phyloP scores from a whole-genome alignment of 2,329 filamentous ascomycete species.

The Huntiella omanensis region DNA sequence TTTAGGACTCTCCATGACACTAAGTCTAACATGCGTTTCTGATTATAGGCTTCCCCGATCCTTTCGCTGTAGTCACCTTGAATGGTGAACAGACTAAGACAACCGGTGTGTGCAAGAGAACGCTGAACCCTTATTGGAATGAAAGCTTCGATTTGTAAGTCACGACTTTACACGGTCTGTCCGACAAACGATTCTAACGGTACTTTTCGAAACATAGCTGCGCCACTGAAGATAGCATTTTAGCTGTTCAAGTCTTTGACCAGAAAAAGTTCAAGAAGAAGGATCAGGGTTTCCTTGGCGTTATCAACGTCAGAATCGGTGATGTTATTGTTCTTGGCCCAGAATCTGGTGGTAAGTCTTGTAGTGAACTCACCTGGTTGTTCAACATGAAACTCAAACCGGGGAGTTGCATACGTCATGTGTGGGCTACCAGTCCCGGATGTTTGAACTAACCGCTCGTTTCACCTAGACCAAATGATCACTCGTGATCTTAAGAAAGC shows the following conservation, averaged over 20 bases:
- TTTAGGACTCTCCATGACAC: no score
- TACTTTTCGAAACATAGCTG: slow-evolving; percentile 31
- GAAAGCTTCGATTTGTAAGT: slow-evolving; percentile 94
- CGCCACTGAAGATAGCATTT: slow-evolving; percentile 85
- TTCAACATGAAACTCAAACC: neutral
- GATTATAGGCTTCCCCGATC: slow-evolving; percentile 72
- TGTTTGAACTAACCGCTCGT: neutral
- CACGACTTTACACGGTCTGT: slow-evolving; percentile 2
- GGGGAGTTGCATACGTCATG: neutral
- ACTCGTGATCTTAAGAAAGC: slow-evolving; percentile 94
- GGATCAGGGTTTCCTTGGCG: slow-evolving; percentile 94
- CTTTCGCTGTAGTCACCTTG: slow-evolving; percentile 91
- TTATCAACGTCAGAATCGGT: slow-evolving; percentile 84
- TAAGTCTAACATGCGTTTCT: neutral
- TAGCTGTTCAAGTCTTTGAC: slow-evolving; percentile 96
- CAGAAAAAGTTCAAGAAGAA: slow-evolving; percentile 99
- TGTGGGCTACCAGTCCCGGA: neutral
- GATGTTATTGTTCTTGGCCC: slow-evolving; percentile 82
- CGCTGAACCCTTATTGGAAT: slow-evolving; percentile 99
- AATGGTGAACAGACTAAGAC: slow-evolving; percentile 97
- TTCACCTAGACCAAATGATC: slow-evolving; percentile 81
- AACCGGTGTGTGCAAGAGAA: slow-evolving; percentile 93
- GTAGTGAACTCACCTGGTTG: neutral
- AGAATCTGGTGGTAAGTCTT: slow-evolving; percentile 62
- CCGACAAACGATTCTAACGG: neutral